A percentile compares a stretch with the other conserved stretches of the same genome.
Conservation (phyloP, 495 filamentous ascomycete genomes). For the Corynascus novoguineensis region DNA sequence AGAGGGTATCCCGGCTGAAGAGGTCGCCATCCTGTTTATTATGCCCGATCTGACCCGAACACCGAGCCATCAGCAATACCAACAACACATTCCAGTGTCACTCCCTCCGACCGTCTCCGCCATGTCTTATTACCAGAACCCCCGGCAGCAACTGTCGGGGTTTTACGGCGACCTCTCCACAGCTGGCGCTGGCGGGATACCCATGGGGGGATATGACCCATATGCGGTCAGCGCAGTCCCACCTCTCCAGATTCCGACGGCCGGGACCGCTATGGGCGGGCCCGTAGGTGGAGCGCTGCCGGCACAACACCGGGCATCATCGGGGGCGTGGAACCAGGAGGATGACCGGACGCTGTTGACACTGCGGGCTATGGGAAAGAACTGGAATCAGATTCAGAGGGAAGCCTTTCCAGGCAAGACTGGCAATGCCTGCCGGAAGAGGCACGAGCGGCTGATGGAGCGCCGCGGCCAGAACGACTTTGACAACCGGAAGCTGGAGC, state of each 20-base stretch:
- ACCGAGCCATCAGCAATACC: constrained; percentile 31
- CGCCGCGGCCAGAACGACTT: constrained; percentile 59
- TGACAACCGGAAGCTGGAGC: constrained; percentile 61
- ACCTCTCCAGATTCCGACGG: constrained; percentile 31
- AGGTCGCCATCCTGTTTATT: constrained; percentile 12
- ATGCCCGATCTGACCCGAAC: constrained; percentile 33
- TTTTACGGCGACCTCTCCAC: constrained; percentile 29
- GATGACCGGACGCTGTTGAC: constrained; percentile 59
- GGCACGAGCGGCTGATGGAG: constrained; percentile 70
- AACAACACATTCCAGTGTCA: constrained; percentile 22
- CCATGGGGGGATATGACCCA: constrained; percentile 34
- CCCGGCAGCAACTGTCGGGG: constrained; percentile 23
- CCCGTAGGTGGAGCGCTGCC: constrained; percentile 28
- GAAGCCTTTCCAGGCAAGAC: constrained; percentile 67
- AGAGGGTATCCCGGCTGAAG: constrained; percentile 11
- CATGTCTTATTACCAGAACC: constrained; percentile 30
- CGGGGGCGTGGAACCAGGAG: constrained; percentile 56
- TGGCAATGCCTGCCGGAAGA: constrained; percentile 72
- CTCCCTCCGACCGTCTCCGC: constrained; percentile 14
- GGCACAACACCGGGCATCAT: constrained; percentile 45
- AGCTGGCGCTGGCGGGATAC: constrained; percentile 20
- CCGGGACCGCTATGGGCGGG: constrained; percentile 28
- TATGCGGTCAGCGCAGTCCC: constrained; percentile 33
- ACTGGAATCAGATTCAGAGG: constrained; percentile 66
- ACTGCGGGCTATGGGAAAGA: constrained; percentile 58